Evolutionary conservation across 805 yeast genomes (phyloP).

Genomic region (Yarrowia bubula): DNA sequence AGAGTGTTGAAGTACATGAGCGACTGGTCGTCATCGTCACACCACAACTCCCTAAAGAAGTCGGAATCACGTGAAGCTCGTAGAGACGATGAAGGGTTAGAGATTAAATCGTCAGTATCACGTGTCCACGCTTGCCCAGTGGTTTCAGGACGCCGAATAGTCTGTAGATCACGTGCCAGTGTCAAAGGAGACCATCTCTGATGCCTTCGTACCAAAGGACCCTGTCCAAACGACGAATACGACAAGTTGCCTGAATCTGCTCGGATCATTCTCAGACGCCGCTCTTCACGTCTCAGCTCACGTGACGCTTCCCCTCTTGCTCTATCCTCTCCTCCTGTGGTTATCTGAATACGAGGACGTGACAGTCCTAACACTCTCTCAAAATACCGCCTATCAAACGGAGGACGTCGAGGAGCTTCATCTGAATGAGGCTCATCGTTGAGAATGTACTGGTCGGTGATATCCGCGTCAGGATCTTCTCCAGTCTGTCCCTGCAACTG

Average conservation of each 20-base stretch:
- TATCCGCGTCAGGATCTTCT: not conserved
- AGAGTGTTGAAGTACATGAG: constrained; percentile 25
- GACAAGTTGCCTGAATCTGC: not conserved
- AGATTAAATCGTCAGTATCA: not conserved
- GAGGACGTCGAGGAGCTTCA: constrained; percentile 18
- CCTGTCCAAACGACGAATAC: constrained; percentile 5
- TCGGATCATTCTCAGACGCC: constrained; percentile 13
- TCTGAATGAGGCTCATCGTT: not conserved
- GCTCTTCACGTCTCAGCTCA: constrained; percentile 13
- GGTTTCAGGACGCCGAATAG: not conserved
- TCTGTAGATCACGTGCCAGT: constrained; percentile 7
- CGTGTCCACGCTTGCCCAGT: constrained; percentile 1
- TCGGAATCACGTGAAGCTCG: constrained; percentile 16
- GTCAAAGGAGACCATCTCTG: constrained; percentile 19
- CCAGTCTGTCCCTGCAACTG: not conserved
- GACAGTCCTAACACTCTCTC: constrained; percentile 7
- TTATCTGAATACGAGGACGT: constrained; percentile 1
- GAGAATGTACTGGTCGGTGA: not conserved
- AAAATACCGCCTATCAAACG: constrained; percentile 16
- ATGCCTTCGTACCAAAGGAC: not conserved
- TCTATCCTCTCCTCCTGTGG: constrained; percentile 4
- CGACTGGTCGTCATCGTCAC: constrained; percentile 18
- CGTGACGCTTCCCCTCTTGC: constrained; percentile 8
- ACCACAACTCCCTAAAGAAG: constrained; percentile 8
- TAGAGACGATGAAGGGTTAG: not conserved